Base-by-base conservation (phyloP, 2,329 filamentous ascomycete species). In the Fusarium sp. region DNA sequence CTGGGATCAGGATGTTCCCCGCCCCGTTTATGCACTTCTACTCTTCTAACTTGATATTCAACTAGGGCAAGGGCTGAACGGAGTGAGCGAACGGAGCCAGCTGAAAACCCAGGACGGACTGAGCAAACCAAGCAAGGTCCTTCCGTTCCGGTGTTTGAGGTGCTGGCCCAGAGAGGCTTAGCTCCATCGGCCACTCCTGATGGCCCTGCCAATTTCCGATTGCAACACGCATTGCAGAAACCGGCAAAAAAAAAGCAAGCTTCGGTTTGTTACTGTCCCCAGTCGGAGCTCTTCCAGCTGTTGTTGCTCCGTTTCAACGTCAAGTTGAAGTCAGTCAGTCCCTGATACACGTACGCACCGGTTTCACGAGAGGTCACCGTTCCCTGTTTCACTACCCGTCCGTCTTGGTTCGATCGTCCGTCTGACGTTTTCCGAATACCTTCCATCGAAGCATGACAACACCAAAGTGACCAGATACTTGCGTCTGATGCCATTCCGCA, bases 151-250 rank as follows among this genome's bases (percentile, higher is more conserved):
- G 56, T 35, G 71, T 76, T 76, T 77, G 60, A 65, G 67, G 58
- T 64, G 57, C 43, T 27, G 11, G 20, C 54, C 65, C 25, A 54
- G 63, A 75, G 11, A 43, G 45, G 74, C 18, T 32, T 78, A 78
- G 74, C 59, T 34, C 41, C 48, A 64, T 78, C 72, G 65, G 65
- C 43, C 64, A 73, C 72, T 78, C 77, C 77, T 76, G 77, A 78
- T 78, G 69, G 64, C 77, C 70, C 64, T 71, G 67, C 67, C 66
- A 78, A 78, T 79, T 75, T 78, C 75, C 77, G 77, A 77, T 78
- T 45, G 52, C 63, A 48, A 70, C 57, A 59, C 34, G 64, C 27
- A 52, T 52, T 11, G 25, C 25, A 52, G 61, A 50, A 68, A 71
- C 35, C 14, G 20, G 45, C 18, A 35, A 25, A 27, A 35, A 25